Conservation (phyloP, 768 basidiomycete species). For the Hericium alpestre region DNA sequence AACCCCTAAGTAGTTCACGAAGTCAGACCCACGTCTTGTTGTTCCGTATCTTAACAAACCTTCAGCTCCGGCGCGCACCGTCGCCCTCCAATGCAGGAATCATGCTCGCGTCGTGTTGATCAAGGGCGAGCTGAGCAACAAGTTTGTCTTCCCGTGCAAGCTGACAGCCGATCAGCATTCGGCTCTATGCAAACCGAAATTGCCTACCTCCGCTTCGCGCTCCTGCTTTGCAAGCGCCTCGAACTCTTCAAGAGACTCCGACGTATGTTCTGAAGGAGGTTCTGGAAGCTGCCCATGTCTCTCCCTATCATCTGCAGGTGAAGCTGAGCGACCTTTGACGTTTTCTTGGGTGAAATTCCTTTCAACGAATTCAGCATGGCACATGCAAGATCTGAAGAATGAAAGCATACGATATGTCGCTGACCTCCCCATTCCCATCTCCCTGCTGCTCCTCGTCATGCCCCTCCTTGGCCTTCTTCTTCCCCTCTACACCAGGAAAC, state of each 20-base stretch:
- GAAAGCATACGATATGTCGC: neutral
- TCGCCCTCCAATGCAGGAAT: too few species aligned
- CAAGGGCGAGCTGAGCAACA: neutral
- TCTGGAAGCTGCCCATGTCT: neutral
- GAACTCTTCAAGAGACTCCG: constrained; percentile 1
- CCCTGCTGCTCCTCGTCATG: neutral
- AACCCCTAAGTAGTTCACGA: constrained; percentile 45
- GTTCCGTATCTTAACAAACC: too few species aligned
- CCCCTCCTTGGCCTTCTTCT: neutral
- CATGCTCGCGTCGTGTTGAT: too few species aligned
- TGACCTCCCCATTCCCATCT: neutral
- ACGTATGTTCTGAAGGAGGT: neutral
- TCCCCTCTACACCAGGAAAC: neutral
- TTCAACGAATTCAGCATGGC: neutral
- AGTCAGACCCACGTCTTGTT: too few species aligned
- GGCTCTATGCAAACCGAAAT: neutral
- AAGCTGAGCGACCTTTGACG: neutral
- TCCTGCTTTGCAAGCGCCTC: constrained; percentile 1
- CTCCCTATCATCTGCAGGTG: neutral
- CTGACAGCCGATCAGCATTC: neutral
- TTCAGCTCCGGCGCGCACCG: too few species aligned
- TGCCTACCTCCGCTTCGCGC: neutral
- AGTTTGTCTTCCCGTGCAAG: neutral
- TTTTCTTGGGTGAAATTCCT: neutral
- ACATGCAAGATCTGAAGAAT: neutral